Evolutionary conservation across 2,329 filamentous ascomycete genomes (phyloP).

Genomic region (Alternaria burnsii): DNA sequence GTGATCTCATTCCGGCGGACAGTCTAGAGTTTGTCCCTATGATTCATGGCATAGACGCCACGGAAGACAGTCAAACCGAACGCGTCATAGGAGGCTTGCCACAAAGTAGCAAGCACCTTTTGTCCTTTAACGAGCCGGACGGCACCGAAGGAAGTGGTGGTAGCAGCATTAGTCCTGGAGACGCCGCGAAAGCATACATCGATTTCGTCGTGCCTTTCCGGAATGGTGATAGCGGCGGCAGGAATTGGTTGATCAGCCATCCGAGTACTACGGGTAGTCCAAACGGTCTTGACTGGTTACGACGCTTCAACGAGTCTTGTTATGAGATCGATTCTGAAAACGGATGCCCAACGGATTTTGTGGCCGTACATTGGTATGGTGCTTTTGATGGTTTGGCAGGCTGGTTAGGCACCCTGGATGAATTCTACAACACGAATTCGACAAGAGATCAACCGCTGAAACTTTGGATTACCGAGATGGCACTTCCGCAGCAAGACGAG

Average conservation of each 20-base stretch:
- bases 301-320: constrained; percentile 70
- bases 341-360: constrained; percentile 60
- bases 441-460: constrained; percentile 52
- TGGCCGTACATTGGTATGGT: constrained; percentile 66
- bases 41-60: constrained; percentile 71
- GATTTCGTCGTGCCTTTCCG: constrained; percentile 74
- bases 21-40: constrained; percentile 79
- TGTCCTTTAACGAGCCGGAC: constrained; percentile 85
- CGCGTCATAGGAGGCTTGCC: constrained; percentile 69
- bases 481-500: constrained; percentile 65
- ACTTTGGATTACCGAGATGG: constrained; percentile 85
- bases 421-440: constrained; percentile 59
- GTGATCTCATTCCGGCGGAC: constrained; percentile 59
- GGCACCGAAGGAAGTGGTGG: constrained; percentile 66
- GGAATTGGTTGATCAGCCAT: constrained; percentile 70
- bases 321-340: constrained; percentile 45
- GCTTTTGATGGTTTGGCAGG: constrained; percentile 72
- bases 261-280: constrained; percentile 73
- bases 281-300: constrained; percentile 72
- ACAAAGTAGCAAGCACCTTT: constrained; percentile 68
- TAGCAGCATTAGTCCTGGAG: constrained; percentile 66
- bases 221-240: constrained; percentile 55
- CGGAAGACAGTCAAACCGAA: constrained; percentile 56
- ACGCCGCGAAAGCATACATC: constrained; percentile 75
- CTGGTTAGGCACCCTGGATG: constrained; percentile 69